These are phyloP conservation scores for Cladophialophora chaetospira DNA, from an alignment of 2,329 filamentous ascomycete genomes.

Conservation along the genomic window DNA sequence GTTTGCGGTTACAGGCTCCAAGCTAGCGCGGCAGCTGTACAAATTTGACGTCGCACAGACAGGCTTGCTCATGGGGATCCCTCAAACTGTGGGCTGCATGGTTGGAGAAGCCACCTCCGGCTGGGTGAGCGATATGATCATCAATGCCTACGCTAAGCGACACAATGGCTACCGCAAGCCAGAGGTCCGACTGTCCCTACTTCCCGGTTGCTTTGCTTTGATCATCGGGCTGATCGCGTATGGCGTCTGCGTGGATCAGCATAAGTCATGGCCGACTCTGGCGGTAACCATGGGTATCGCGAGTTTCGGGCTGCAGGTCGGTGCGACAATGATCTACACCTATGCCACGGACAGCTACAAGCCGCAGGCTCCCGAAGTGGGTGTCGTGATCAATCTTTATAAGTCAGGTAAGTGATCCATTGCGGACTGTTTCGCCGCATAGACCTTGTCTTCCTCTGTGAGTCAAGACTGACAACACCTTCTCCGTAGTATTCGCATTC, in stretches of 20 bases:
- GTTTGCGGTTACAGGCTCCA: slow-evolving; percentile 1
- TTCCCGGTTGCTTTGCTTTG: neutral
- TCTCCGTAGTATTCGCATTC: slow-evolving; percentile 1
- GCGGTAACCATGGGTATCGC: neutral
- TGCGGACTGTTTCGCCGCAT: neutral
- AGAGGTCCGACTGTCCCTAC: neutral
- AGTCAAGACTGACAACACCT: too few species aligned
- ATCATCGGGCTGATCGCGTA: neutral
- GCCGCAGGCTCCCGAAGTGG: slow-evolving; percentile 3
- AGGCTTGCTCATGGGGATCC: slow-evolving; percentile 2
- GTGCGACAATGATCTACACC: slow-evolving; percentile 3
- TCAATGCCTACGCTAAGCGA: neutral
- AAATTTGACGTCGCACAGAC: slow-evolving; percentile 4
- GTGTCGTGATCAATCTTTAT: slow-evolving; percentile 4
- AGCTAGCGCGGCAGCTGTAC: neutral
- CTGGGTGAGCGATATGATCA: slow-evolving; percentile 1
- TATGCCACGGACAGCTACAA: slow-evolving; percentile 11
- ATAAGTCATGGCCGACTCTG: neutral
- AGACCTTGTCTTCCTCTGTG: neutral
- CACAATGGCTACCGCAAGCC: slow-evolving; percentile 3
- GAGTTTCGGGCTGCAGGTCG: slow-evolving; percentile 1
- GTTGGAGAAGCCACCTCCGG: slow-evolving; percentile 5
- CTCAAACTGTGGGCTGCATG: slow-evolving; percentile 1
- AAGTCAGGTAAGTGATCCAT: neutral
- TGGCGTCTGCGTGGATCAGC: slow-evolving; percentile 1